Evolutionary conservation across 805 yeast species (phyloP), one percentile per base, ranked within the genome.

Genomic region (Lachancea kluyveri): DNA sequence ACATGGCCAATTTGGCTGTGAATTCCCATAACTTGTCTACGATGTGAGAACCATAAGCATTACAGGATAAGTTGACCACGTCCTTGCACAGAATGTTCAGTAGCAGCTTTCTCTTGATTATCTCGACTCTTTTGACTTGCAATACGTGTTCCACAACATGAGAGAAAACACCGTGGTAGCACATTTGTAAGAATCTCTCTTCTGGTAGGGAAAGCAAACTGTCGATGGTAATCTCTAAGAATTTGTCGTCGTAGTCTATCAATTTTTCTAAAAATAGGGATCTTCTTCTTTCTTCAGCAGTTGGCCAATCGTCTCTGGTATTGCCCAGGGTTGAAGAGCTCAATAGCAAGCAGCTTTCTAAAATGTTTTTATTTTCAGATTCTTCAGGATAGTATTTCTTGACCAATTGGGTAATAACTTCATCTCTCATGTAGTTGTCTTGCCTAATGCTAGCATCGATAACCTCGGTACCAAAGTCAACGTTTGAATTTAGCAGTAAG

Each of bases 31-130:
- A 63, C 38, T 73, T 75, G 56, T 90, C 98, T 23, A 86, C 79
- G 17, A 88, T 72, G 54, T 88, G 96, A 2, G 96, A 87, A 1
- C 95, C 96, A 40, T 85, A 84, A 0, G 94, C 82, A 50, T 87
- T 81, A 50, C 94, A 79, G 0, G 94, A 68, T 40, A 90, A 64
- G 4, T 65, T 69, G 14, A 67, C 75, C 17, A 74, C 69, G 24
- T 73, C 65, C 21, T 74, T 74, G 26, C 74, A 59, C 39, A 84
- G 67, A 7, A 68, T 59, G 51, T 88, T 87, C 42, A 90, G 59
- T 17, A 92, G 56, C 43, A 77, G 69, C 48, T 85, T 77, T 40
- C 94, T 74, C 31, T 68, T 58, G 23, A 84, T 66, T 11, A 63
- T 52, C 6, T 67, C 68, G 8, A 70, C 65, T 34, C 65, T 65